A percentile compares a stretch with the other conserved stretches of the same genome.
These are phyloP conservation scores for Auriscalpium vulgare DNA, from an alignment of 768 basidiomycete species.

Conservation along the genomic window DNA sequence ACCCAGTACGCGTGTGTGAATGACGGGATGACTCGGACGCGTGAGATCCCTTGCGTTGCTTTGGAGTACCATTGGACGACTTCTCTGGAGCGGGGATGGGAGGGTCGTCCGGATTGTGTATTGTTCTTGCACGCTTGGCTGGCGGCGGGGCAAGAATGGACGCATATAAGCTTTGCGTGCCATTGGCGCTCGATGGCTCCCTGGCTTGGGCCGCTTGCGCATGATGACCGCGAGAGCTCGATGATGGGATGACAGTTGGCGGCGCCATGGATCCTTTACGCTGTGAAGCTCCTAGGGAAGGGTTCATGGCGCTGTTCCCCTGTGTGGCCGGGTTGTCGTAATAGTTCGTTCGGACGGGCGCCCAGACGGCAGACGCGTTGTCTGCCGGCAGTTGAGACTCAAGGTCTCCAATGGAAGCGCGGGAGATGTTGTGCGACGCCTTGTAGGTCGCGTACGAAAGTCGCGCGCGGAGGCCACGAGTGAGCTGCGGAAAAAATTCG, in stretches of 20 bases:
- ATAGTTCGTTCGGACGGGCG: conserved; percentile 29
- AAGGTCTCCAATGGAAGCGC: conserved; percentile 59
- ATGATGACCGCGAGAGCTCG: conserved; percentile 6
- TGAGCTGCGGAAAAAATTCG: conserved; percentile 44
- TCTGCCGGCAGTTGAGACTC: conserved; percentile 50
- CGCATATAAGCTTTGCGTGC: conserved; percentile 55
- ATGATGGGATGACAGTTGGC: conserved; percentile 22
- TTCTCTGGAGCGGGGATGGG: conserved; percentile 47
- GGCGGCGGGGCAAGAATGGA: conserved; percentile 75
- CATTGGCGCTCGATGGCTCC: conserved; percentile 28
- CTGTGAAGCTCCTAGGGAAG: conserved; percentile 2
- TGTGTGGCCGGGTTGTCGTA: conserved; percentile 48
- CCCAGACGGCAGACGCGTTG: conserved; percentile 22
- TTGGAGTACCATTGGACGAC: conserved; percentile 17
- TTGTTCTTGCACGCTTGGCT: conserved; percentile 68
- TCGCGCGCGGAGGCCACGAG: conserved; percentile 71
- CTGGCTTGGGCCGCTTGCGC: conserved; percentile 15
- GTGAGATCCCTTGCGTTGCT: conserved; percentile 17
- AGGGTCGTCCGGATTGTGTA: conserved; percentile 65
- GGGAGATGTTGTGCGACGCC: conserved; percentile 63
- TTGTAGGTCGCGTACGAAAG: conserved; percentile 82
- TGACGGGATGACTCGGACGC: conserved; percentile 8
- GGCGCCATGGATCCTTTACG: conserved; percentile 40
- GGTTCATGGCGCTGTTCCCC: conserved; percentile 30
- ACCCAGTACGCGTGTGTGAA: conserved; percentile 2